Conservation (phyloP, 345 rosid genomes). For the Salix dunnii region DNA sequence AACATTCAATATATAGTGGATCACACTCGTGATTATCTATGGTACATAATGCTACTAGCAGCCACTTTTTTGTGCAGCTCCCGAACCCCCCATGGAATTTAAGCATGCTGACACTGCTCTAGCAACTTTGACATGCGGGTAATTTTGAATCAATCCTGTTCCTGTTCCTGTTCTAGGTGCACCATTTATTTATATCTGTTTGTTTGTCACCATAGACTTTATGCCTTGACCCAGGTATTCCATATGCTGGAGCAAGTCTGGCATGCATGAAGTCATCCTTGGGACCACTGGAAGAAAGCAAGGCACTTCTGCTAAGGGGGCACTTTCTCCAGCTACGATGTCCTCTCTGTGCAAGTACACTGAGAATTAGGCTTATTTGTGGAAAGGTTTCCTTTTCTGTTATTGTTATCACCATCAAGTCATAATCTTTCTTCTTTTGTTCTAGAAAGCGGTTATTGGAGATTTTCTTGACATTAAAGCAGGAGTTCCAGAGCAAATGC, state of each 20-base stretch:
- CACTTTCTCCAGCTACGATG: conserved; percentile 66
- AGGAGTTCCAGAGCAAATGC: conserved; percentile 24
- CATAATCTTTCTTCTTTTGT: neutral
- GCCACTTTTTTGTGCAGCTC: conserved; percentile 67
- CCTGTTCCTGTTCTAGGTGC: neutral
- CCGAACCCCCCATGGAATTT: conserved; percentile 70
- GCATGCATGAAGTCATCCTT: conserved; percentile 84
- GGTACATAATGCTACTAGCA: conserved; percentile 34
- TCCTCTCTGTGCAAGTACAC: conserved; percentile 89
- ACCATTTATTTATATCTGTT: conserved; percentile 9
- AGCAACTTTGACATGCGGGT: conserved; percentile 92
- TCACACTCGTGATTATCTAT: no score
- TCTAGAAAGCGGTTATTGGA: conserved; percentile 58
- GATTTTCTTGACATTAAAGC: conserved; percentile 40
- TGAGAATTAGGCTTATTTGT: conserved; percentile 8
- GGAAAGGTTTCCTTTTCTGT: neutral
- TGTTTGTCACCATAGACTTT: conserved; percentile 1
- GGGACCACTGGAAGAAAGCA: conserved; percentile 96
- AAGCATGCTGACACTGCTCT: conserved; percentile 80
- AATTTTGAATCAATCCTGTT: conserved; percentile 11
- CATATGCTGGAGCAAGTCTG: conserved; percentile 80
- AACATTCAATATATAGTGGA: no score
- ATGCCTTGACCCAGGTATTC: conserved; percentile 57
- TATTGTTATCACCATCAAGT: neutral
- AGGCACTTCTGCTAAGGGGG: conserved; percentile 87